A percentile compares a stretch with the other conserved stretches of the same genome.
Evolutionary conservation across 208 protist species (phyloP).

Genomic region (Tritrichomonas foetus): DNA sequence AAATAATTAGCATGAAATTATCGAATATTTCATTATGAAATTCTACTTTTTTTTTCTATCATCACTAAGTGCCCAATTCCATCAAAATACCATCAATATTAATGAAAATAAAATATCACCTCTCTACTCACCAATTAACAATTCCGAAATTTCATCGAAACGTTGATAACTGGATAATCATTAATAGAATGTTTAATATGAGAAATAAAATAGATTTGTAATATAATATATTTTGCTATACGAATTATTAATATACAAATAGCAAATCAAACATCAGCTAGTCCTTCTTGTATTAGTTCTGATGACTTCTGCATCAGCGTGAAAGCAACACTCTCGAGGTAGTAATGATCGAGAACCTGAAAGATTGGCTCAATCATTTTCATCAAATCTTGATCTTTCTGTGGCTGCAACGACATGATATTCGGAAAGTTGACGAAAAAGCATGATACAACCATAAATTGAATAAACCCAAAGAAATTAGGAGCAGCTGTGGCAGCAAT

Average conservation of each 20-base stretch:
- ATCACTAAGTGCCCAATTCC: no score
- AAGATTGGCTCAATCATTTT: not conserved
- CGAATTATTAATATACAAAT: not conserved
- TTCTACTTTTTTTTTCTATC: no score
- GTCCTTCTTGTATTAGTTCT: not conserved
- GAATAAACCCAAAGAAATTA: not conserved
- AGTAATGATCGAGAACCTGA: not conserved
- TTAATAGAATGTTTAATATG: not conserved
- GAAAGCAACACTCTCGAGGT: not conserved
- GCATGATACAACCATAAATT: not conserved
- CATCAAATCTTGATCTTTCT: not conserved
- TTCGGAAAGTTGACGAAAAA: conserved; percentile 18
- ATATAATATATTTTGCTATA: not conserved
- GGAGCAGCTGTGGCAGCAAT: not conserved
- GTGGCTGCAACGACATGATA: not conserved
- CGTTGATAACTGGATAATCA: not conserved
- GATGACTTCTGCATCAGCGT: not conserved
- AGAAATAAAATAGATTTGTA: not conserved
- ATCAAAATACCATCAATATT: no score
- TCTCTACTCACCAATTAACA: no score
- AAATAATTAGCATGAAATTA: no score
- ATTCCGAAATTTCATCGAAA: no score
- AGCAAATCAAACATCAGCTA: not conserved
- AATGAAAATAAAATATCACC: no score
- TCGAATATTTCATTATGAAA: no score